Evolutionary conservation across 2,329 filamentous ascomycete species (phyloP), one percentile per base, ranked within the genome.

Genomic region (Sporothrix pallida): DNA sequence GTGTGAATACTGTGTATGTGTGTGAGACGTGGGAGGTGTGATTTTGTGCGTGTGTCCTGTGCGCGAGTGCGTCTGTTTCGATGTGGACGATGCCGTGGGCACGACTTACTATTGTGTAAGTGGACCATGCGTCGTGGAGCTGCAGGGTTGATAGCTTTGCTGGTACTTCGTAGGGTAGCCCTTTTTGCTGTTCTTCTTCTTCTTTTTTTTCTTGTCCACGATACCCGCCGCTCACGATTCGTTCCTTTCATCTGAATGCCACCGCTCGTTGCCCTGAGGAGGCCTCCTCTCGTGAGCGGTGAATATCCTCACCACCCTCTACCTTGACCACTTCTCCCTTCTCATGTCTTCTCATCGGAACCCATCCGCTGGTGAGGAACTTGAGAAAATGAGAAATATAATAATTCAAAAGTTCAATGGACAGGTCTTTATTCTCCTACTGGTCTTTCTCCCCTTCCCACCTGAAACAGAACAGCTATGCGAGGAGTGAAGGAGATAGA

Each of bases 341-440:
- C 26, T 13, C 15, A 9, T 26, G 23, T 26, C 23, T 26, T 48
- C 42, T 23, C 1, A n/a, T 48, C 44, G 42, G 42, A 46, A 26
- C 23, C 42, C 37, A 44, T 63, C 58, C 58, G 58, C 58, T 42
- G 58, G 31, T 3, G 17, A 63, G 26, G 10, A 63, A 63, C 26
- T 63, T n/a, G 31, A 12, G 44, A 67, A 67, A 48, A 17, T 67
- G 62, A 67, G 62, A 67, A 26, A 48, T 67, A 67, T 65, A 65
- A 65, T 48, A 65, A 65, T 15, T 48, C 15, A n/a, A 15, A 15
- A 26, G 1, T 26, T 26, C 23, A 26, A 1, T 54, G 17, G 3
- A 54, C 50, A 20, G 7, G 50, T n/a, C 3, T 1, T 37, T 37
- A 37, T 54, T 20, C n/a, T 3, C n/a, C n/a, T 23, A 1, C 31